Percentiles rank a stretch among this genome's conserved stretches.
These are phyloP conservation scores for Chaetothyriales sp. DNA, from an alignment of 2,329 filamentous ascomycete genomes.

Conservation along the genomic window DNA sequence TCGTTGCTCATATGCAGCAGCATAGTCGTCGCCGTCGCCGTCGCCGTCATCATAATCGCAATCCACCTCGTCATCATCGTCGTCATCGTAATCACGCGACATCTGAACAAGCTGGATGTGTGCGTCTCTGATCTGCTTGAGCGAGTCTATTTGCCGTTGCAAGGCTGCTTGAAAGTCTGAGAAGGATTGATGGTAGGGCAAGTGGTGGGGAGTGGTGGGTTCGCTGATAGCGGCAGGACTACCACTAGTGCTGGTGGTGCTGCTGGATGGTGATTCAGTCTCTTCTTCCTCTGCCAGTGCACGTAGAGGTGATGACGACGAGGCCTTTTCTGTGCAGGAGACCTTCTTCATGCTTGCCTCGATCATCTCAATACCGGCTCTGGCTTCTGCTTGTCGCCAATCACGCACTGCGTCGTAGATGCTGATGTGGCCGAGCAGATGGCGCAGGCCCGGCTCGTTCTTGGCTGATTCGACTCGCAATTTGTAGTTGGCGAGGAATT, in stretches of 20 bases:
- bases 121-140: slow-evolving; percentile 3
- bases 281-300: background rate
- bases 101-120: background rate
- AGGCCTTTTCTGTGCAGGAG: background rate
- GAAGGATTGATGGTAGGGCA: slow-evolving; percentile 9
- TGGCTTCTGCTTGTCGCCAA: background rate
- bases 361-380: background rate
- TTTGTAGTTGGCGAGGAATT: slow-evolving; percentile 11
- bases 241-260: too few relatives aligned
- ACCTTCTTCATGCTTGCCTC: background rate
- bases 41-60: background rate
- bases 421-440: slow-evolving; percentile 11
- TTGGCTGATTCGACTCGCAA: slow-evolving; percentile 6
- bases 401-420: slow-evolving; percentile 6
- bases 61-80: background rate
- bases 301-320: background rate
- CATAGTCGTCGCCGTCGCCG: slow-evolving; percentile 4
- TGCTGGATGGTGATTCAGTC: background rate
- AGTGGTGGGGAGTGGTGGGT: slow-evolving; percentile 5
- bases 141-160: slow-evolving; percentile 6
- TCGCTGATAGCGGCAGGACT: slow-evolving; percentile 1
- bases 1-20: slow-evolving; percentile 2
- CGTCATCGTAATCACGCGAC: slow-evolving; percentile 2
- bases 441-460: slow-evolving; percentile 9
- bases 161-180: slow-evolving; percentile 12